Evolutionary conservation across 257 asterid species (phyloP).

Genomic region (Salvia miltiorrhiza): DNA sequence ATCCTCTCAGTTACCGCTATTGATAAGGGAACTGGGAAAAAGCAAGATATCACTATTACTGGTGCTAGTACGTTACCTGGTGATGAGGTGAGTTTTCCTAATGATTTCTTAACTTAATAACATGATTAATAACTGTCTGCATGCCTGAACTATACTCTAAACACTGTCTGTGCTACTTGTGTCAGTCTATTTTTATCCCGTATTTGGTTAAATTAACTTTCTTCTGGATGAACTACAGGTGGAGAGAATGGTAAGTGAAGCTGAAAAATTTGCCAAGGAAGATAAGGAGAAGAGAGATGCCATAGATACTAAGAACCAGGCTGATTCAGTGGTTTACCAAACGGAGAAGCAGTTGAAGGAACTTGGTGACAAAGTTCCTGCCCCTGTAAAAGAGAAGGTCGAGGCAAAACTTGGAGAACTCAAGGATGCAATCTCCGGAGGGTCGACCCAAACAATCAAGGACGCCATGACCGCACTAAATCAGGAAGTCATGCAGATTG

Average conservation of each 20-base stretch:
- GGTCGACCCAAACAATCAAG: conserved; percentile 75
- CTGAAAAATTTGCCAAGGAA: conserved; percentile 87
- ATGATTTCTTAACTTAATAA: neutral
- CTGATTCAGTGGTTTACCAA: conserved; percentile 91
- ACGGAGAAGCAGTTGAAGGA: conserved; percentile 97
- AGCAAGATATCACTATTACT: conserved; percentile 93
- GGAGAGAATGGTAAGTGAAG: conserved; percentile 92
- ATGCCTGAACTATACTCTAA: neutral
- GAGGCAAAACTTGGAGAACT: conserved; percentile 96
- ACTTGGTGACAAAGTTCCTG: conserved; percentile 95
- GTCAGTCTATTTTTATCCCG: neutral
- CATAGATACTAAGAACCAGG: conserved; percentile 94
- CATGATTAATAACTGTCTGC: neutral
- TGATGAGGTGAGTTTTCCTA: conserved; percentile 61
- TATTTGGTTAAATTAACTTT: neutral
- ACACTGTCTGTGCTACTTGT: neutral
- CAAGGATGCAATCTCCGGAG: conserved; percentile 78
- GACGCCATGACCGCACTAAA: conserved; percentile 91
- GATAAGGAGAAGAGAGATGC: conserved; percentile 99
- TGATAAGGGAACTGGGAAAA: conserved; percentile 97
- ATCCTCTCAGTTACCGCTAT: conserved; percentile 88
- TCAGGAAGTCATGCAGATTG: conserved; percentile 98
- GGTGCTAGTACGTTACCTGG: conserved; percentile 98
- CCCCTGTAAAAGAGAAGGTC: conserved; percentile 77
- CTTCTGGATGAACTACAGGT: conserved; percentile 46